Evolutionary conservation across 176 grass and related monocot species (phyloP).

Genomic region (Raddia distichophylla): DNA sequence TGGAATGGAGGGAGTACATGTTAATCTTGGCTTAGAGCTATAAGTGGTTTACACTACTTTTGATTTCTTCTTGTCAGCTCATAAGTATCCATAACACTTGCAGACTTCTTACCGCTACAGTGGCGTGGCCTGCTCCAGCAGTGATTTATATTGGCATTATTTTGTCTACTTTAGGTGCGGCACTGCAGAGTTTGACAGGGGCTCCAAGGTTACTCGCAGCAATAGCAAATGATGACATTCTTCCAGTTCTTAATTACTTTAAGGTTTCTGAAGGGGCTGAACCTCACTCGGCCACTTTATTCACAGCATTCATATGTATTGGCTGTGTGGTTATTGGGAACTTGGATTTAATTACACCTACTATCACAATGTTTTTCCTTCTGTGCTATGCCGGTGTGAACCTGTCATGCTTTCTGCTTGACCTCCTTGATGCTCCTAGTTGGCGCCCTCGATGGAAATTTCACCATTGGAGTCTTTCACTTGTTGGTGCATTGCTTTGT

Average conservation of each 20-base stretch:
- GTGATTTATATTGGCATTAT: slow-evolving; percentile 97
- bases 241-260: slow-evolving; percentile 92
- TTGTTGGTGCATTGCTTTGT: slow-evolving; percentile 89
- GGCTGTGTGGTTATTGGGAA: slow-evolving; percentile 91
- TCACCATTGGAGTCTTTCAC: slow-evolving; percentile 98
- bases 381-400: slow-evolving; percentile 96
- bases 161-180: slow-evolving; percentile 97
- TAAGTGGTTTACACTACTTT: slow-evolving; percentile 2
- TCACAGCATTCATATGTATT: slow-evolving; percentile 93
- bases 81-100: slow-evolving; percentile 36
- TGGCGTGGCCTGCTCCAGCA: slow-evolving; percentile 92
- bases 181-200: slow-evolving; percentile 90
- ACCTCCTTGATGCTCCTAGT: slow-evolving; percentile 98
- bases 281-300: slow-evolving; percentile 81
- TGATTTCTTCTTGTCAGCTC: slow-evolving; percentile 35
- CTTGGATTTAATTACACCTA: slow-evolving; percentile 95
- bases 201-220: slow-evolving; percentile 93
- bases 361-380: slow-evolving; percentile 98
- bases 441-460: slow-evolving; percentile 99
- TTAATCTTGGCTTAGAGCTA: slow-evolving; percentile 17
- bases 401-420: slow-evolving; percentile 92
- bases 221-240: slow-evolving; percentile 97
- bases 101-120: slow-evolving; percentile 94
- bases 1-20: background rate
- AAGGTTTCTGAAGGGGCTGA: slow-evolving; percentile 92